Evolutionary conservation across 345 rosid species (phyloP).

Genomic region (Syzygium jambos): DNA sequence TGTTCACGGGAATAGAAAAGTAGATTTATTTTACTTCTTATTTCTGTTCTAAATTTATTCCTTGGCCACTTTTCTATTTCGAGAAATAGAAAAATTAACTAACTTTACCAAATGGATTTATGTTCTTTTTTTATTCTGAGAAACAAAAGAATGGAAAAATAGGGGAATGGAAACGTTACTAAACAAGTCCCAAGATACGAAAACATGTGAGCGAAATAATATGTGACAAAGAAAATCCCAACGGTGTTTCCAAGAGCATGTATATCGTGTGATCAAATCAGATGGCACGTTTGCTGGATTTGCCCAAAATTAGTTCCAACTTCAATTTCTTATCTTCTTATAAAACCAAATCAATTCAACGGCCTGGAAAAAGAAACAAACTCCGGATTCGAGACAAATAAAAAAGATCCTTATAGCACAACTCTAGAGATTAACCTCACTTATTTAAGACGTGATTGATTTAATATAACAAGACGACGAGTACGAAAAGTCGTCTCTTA

Average conservation of each 20-base stretch:
- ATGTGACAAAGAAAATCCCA: not conserved
- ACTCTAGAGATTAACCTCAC: not conserved
- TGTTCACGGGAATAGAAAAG: no score
- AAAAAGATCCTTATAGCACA: not conserved
- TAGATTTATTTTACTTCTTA: no score
- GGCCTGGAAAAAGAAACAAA: not conserved
- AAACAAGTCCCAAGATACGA: not conserved
- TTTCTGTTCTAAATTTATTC: no score
- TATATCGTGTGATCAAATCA: not conserved
- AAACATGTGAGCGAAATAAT: not conserved
- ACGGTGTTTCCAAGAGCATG: not conserved
- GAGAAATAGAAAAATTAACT: no score
- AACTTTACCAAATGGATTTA: no score
- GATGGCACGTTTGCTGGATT: not conserved
- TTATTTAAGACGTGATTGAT: not conserved
- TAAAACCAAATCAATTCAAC: not conserved
- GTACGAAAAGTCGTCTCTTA: not conserved
- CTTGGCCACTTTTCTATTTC: no score
- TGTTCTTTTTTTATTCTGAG: no score
- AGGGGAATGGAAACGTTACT: no score
- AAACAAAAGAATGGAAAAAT: no score
- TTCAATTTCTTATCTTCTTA: not conserved
- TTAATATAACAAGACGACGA: not conserved
- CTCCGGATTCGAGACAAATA: not conserved
- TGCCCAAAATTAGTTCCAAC: not conserved